A percentile compares a stretch with the other conserved stretches of the same genome.
Evolutionary conservation across 345 rosid species (phyloP).

Genomic region (Draba incana): DNA sequence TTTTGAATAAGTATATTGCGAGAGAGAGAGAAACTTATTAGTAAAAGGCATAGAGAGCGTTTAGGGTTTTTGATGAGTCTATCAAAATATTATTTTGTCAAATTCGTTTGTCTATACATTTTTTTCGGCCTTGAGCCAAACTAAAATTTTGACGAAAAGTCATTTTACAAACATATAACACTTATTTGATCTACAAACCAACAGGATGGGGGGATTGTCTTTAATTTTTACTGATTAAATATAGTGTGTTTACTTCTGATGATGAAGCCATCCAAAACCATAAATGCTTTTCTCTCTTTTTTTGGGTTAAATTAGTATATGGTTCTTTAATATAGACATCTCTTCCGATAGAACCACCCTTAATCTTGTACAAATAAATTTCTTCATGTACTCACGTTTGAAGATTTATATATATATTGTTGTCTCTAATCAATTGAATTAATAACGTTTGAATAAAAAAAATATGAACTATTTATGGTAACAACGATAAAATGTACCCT

Average conservation of each 20-base stretch:
- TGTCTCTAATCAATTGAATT: too few relatives aligned
- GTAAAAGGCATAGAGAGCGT: background rate
- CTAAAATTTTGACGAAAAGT: background rate
- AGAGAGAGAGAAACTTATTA: background rate
- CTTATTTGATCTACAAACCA: background rate
- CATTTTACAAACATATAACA: too few relatives aligned
- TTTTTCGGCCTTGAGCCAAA: background rate
- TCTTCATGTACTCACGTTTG: too few relatives aligned
- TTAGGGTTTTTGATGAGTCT: background rate
- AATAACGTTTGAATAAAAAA: too few relatives aligned
- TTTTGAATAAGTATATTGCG: background rate
- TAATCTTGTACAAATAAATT: background rate
- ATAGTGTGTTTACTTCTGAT: too few relatives aligned
- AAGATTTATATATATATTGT: too few relatives aligned
- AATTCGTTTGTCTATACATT: background rate
- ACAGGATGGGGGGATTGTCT: background rate
- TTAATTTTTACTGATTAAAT: too few relatives aligned
- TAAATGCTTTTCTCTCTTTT: too few relatives aligned
- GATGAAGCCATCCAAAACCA: too few relatives aligned
- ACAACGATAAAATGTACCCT: constrained; percentile 38
- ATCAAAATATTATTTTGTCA: constrained; percentile 6
- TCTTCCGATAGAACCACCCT: background rate
- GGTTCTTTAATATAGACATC: too few relatives aligned
- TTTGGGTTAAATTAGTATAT: too few relatives aligned
- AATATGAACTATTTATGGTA: too few relatives aligned